Percentiles rank a stretch among this genome's conserved stretches.
phyloP scores from a whole-genome alignment of 306 rosid species.

The Pyrus communis region DNA sequence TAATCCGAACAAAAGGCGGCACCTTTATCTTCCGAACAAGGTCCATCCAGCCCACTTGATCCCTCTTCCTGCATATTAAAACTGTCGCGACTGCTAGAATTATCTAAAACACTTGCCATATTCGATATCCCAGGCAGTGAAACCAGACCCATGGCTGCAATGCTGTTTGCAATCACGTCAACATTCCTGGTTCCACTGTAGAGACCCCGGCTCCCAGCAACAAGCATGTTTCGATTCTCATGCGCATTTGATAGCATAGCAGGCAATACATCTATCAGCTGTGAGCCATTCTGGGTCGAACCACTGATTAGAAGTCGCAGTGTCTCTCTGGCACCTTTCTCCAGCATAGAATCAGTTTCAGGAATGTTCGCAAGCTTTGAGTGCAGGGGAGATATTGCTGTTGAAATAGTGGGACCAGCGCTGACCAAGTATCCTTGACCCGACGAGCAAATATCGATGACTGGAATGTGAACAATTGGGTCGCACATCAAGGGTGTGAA shows the following conservation, averaged over 20 bases:
- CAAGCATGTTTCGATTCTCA: constrained; percentile 46
- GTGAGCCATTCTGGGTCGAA: constrained; percentile 63
- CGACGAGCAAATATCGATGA: constrained; percentile 84
- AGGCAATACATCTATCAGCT: constrained; percentile 53
- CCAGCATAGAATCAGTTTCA: constrained; percentile 64
- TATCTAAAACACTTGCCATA: constrained; percentile 16
- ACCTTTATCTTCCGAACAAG: constrained; percentile 34
- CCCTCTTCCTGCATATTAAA: constrained; percentile 23
- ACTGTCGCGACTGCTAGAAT: constrained; percentile 15
- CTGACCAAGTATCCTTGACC: constrained; percentile 93
- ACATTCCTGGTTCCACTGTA: constrained; percentile 68
- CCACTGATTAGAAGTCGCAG: constrained; percentile 69
- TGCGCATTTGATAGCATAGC: constrained; percentile 51
- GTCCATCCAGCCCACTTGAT: constrained; percentile 29
- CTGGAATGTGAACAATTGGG: constrained; percentile 86
- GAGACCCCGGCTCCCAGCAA: constrained; percentile 75
- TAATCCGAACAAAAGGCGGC: constrained; percentile 24
- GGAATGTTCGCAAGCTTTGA: constrained; percentile 57
- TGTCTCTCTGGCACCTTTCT: constrained; percentile 90
- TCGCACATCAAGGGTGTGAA: constrained; percentile 92
- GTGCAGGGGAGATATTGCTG: constrained; percentile 68
- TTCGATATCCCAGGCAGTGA: constrained; percentile 58
- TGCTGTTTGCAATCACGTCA: constrained; percentile 58
- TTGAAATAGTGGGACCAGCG: constrained; percentile 73
- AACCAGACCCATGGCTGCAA: constrained; percentile 79